A percentile compares a stretch with the other conserved stretches of the same genome.
Conservation (phyloP, 2,329 filamentous ascomycete species). For the Blastomyces silverae region DNA sequence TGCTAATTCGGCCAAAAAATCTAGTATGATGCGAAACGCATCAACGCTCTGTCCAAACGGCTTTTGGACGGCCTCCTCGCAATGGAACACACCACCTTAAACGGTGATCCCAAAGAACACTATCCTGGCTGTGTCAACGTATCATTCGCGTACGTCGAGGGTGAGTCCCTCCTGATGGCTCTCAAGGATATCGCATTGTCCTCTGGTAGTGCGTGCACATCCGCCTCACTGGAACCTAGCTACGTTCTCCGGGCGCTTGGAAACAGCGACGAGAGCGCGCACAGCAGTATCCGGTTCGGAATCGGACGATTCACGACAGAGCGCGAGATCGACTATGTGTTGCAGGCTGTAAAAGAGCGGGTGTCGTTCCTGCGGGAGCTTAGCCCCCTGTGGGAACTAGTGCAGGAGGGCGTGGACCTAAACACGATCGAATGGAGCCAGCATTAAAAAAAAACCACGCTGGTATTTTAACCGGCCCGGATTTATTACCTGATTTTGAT, state of each 20-base stretch:
- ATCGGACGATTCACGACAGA: conserved; percentile 97
- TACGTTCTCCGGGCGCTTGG: conserved; percentile 92
- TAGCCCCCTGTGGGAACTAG: conserved; percentile 93
- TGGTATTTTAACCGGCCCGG: background rate
- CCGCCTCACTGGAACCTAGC: conserved; percentile 89
- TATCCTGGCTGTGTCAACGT: conserved; percentile 98
- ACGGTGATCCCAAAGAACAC: conserved; percentile 73
- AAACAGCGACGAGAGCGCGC: conserved; percentile 93
- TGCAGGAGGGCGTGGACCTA: conserved; percentile 92
- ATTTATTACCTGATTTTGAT: conserved; percentile 2
- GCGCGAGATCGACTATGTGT: conserved; percentile 90
- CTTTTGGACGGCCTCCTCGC: conserved; percentile 74
- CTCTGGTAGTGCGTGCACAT: conserved; percentile 94
- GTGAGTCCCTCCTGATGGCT: conserved; percentile 95
- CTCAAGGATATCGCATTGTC: conserved; percentile 96
- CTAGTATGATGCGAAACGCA: conserved; percentile 86
- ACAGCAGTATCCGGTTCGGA: conserved; percentile 95
- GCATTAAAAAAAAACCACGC: conserved; percentile 54
- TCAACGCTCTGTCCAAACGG: conserved; percentile 74
- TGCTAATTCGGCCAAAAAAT: conserved; percentile 24
- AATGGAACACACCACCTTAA: conserved; percentile 87
- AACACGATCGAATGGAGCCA: conserved; percentile 98
- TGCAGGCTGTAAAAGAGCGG: conserved; percentile 85
- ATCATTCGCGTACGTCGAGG: conserved; percentile 96
- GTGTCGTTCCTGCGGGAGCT: conserved; percentile 91